Percentiles rank a stretch among this genome's conserved stretches.
Conservation (phyloP, 495 filamentous ascomycete genomes). For the Penicillium flavigenum region DNA sequence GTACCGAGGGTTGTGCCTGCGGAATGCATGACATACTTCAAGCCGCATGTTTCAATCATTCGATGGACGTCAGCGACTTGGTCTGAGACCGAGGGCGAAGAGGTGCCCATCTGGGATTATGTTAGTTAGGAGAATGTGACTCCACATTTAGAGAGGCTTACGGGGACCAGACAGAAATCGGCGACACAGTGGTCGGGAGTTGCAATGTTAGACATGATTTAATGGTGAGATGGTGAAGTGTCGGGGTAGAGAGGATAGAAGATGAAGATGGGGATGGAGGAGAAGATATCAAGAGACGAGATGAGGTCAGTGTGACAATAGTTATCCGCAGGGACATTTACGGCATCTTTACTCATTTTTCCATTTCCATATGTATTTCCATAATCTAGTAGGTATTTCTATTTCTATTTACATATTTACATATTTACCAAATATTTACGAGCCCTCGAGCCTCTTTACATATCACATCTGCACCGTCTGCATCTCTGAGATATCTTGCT, state of each 20-base stretch:
- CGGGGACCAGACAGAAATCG: constrained; percentile 83
- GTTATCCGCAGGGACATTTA: no score
- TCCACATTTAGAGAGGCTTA: constrained; percentile 32
- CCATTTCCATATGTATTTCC: no score
- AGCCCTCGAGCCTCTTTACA: constrained; percentile 1
- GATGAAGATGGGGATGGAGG: background rate
- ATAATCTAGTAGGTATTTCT: no score
- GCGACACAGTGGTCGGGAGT: constrained; percentile 69
- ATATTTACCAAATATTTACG: background rate
- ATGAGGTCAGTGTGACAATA: background rate
- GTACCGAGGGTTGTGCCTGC: constrained; percentile 88
- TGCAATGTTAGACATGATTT: constrained; percentile 37
- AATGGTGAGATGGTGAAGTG: background rate
- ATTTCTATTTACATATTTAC: background rate
- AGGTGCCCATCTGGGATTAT: constrained; percentile 68
- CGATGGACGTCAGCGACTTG: constrained; percentile 88
- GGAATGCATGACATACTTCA: constrained; percentile 86
- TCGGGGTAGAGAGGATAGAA: background rate
- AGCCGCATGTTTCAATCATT: constrained; percentile 73
- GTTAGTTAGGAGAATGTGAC: no score
- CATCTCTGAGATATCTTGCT: background rate
- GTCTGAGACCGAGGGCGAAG: constrained; percentile 74
- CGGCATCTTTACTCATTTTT: no score
- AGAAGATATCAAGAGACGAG: background rate
- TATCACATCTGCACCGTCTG: constrained; percentile 4